Conservation (phyloP, 495 filamentous ascomycete genomes). For the Neurospora sp. region DNA sequence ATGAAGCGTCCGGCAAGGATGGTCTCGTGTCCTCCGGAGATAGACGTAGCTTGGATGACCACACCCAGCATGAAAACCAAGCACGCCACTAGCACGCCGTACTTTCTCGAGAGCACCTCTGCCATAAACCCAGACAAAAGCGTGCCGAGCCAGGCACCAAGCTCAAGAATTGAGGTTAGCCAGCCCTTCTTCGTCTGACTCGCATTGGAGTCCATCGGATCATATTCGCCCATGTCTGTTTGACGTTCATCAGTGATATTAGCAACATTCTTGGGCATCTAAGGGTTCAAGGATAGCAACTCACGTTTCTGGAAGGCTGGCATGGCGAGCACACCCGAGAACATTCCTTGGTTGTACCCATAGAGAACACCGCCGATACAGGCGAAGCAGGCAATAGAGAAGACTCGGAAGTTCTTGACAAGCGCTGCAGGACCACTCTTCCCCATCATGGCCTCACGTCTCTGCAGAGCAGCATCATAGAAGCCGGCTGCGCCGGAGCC, state of each 20-base stretch:
- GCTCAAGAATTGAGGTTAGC: slow-evolving; percentile 70
- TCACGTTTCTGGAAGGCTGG: slow-evolving; percentile 39
- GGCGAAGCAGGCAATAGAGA: slow-evolving; percentile 64
- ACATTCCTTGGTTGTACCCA: slow-evolving; percentile 74
- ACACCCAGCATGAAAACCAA: slow-evolving; percentile 69
- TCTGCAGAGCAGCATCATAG: slow-evolving; percentile 54
- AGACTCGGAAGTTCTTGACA: slow-evolving; percentile 59
- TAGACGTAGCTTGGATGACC: slow-evolving; percentile 58
- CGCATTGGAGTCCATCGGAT: slow-evolving; percentile 29
- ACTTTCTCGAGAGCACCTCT: slow-evolving; percentile 64
- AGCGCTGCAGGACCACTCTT: slow-evolving; percentile 53
- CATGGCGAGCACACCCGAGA: slow-evolving; percentile 62
- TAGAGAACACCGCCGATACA: slow-evolving; percentile 62
- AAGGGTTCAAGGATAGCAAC: slow-evolving; percentile 3
- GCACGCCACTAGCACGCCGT: slow-evolving; percentile 61
- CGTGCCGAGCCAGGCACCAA: slow-evolving; percentile 75
- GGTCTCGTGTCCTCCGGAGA: slow-evolving; percentile 40
- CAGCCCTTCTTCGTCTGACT: slow-evolving; percentile 63
- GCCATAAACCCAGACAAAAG: slow-evolving; percentile 67
- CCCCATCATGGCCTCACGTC: slow-evolving; percentile 55
- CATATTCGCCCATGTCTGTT: slow-evolving; percentile 55
- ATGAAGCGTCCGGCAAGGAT: slow-evolving; percentile 71
- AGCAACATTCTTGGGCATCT: slow-evolving; percentile 1
- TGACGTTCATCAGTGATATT: slow-evolving; percentile 17
- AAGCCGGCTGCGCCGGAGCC: slow-evolving; percentile 27